Evolutionary conservation across 495 filamentous ascomycete genomes (phyloP).

Genomic region (Cercophora samala): DNA sequence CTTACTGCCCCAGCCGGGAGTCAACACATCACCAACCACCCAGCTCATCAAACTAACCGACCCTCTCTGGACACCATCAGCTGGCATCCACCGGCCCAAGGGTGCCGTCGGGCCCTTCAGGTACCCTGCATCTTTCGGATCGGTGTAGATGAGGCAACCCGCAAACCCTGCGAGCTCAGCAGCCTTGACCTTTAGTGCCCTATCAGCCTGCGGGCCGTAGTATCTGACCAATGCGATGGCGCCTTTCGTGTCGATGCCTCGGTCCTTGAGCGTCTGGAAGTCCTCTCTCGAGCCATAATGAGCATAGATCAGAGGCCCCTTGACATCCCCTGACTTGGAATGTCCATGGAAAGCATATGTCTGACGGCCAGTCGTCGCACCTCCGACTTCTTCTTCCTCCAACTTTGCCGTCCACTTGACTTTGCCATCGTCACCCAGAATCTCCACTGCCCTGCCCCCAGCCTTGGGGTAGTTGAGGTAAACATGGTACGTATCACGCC

Average conservation of each 20-base stretch:
- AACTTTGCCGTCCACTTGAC: constrained; percentile 76
- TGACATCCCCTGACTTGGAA: constrained; percentile 81
- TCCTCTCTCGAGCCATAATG: constrained; percentile 87
- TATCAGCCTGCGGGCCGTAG: constrained; percentile 68
- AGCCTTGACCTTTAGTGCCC: constrained; percentile 80
- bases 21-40: constrained; percentile 84
- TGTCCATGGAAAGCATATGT: constrained; percentile 82
- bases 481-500: constrained; percentile 73
- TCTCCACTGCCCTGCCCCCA: constrained; percentile 74
- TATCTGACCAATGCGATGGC: constrained; percentile 82
- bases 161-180: constrained; percentile 80
- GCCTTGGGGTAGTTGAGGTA: constrained; percentile 87
- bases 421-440: constrained; percentile 63
- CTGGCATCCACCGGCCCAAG: constrained; percentile 71
- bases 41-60: constrained; percentile 78
- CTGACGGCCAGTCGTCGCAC: constrained; percentile 53
- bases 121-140: constrained; percentile 79
- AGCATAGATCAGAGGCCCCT: constrained; percentile 89
- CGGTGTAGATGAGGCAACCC: constrained; percentile 89
- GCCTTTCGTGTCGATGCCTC: constrained; percentile 69
- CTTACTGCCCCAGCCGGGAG: constrained; percentile 79
- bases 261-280: constrained; percentile 66
- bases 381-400: constrained; percentile 65
- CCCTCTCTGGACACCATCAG: constrained; percentile 76
- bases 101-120: constrained; percentile 64